A percentile compares a stretch with the other conserved stretches of the same genome.
These are phyloP conservation scores for Cryoendolithus antarcticus DNA, from an alignment of 2,329 filamentous ascomycete genomes.

Conservation along the genomic window DNA sequence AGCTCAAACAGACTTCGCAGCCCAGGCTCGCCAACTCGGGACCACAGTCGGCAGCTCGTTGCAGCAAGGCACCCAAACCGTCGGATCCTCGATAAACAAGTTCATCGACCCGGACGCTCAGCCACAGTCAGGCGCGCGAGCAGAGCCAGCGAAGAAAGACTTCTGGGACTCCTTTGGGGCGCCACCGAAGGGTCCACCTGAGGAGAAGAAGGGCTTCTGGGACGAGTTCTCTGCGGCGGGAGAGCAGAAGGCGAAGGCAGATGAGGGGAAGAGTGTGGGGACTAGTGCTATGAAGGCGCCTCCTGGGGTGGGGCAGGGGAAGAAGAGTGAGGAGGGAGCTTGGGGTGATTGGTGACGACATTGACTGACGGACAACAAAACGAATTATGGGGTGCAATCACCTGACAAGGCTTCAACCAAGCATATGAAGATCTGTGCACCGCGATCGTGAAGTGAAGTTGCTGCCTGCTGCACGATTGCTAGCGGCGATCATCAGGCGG, in stretches of 20 bases:
- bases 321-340: conserved; percentile 40
- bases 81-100: conserved; percentile 67
- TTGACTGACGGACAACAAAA: too few relatives aligned
- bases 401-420: too few relatives aligned
- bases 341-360: conserved; percentile 42
- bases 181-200: conserved; percentile 38
- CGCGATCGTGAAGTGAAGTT: too few relatives aligned
- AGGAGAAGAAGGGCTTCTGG: conserved; percentile 44
- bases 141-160: conserved; percentile 58
- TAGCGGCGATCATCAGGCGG: too few relatives aligned
- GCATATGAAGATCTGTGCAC: too few relatives aligned
- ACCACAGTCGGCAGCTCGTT: conserved; percentile 47
- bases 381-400: too few relatives aligned
- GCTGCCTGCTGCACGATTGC: too few relatives aligned
- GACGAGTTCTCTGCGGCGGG: conserved; percentile 32
- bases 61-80: conserved; percentile 54
- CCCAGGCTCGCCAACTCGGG: conserved; percentile 46
- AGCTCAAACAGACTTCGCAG: conserved; percentile 43
- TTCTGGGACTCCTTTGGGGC: conserved; percentile 90
- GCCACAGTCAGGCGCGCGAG: conserved; percentile 25
- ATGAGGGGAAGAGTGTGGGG: conserved; percentile 39
- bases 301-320: conserved; percentile 17
- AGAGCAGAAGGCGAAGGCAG: conserved; percentile 19
- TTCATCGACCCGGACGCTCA: conserved; percentile 57
- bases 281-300: conserved; percentile 49